Evolutionary conservation across 2,329 filamentous ascomycete genomes (phyloP), one percentile per base, ranked within the genome.

Genomic region (Diplocarpon rosae): DNA sequence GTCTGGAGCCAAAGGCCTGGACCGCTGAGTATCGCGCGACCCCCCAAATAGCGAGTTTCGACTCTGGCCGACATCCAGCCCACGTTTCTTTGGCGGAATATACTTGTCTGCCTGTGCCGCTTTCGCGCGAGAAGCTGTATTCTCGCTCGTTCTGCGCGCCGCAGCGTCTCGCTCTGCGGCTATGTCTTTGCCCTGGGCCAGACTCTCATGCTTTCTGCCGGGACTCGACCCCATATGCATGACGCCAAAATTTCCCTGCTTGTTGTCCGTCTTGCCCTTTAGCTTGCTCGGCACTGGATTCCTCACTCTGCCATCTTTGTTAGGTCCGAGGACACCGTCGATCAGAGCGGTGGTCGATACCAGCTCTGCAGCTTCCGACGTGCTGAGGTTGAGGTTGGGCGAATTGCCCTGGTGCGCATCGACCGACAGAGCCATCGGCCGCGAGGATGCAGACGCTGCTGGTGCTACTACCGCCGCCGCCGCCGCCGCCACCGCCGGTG

Each of bases 231-330:
- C 64, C 66, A 81, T 78, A 45, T 78, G 74, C 70, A 81, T 78
- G 33, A 80, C 73, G 37, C 69, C 66, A 58, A 81, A 81, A 52
- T 78, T 78, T 24, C 76, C 76, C 48, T 73, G 73, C 54, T 69
- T 71, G 20, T 66, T 65, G 50, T 73, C 69, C 15, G 72, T 71
- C 52, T 72, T 74, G 48, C 74, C 73, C 56, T 79, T 76, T 43
- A 80, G 64, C 58, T 78, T 80, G 59, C 70, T 76, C 4, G 78
- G 76, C 2, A 80, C 69, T 1, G 76, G 73, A 49, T 78, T 78
- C 45, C 72, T 63, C 12, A 75, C 66, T 17, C 71, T 66, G 35
- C 70, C 70, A 57, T 75, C 72, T 28, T 65, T 61, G 34, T 61
- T 66, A 51, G 64, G 63, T 6, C 58, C 57, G 15, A 62, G 49